Base-by-base conservation (phyloP, 2,329 filamentous ascomycete genomes). In the Chalaropsis thielavioides region DNA sequence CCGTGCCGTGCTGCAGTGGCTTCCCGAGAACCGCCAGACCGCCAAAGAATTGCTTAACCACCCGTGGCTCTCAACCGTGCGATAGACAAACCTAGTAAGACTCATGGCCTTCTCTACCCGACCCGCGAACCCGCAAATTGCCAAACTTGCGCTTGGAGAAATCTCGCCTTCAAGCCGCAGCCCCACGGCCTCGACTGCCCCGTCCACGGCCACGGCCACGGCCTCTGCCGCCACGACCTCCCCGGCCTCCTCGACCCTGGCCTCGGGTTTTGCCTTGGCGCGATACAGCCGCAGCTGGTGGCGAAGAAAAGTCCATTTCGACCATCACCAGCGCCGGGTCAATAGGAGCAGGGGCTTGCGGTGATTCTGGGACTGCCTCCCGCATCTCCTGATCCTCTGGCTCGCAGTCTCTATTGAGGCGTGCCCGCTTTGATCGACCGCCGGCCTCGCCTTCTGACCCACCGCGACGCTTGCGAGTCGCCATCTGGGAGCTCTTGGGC, bases 11-110 rank as follows among this genome's bases (percentile, higher is more conserved):
- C 38, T 66, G 44, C 56, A 63, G n/a, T 66, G 65, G 65, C 62
- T 66, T 15, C 65, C 65, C n/a, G 65, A 66, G 46, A 62, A 64
- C 4, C 43, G 65, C n/a, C 22, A 41, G 27, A 64, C 62, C 11
- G 65, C 65, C 15, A 61, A 54, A 27, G 62, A 64, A 17, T 10
- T 66, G 15, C 51, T 64, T 35, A 17, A 31, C n/a, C 65, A 66
- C 40, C 61, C 56, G 19, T 66, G 65, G 65, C 46, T 66, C 17
- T 59, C 13, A 19, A n/a, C 41, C 13, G n/a, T 19, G 22, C 54
- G 24, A 43, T 64, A 59, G 49, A 59, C 8, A 17, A 58, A n/a
- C 10, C 0, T 3, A 15, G 54, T 13, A 27, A 15, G 15, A 10
- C 19, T 11, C 46, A 27, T 2, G 5, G 11, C 27, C 46, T 51